Conservation (phyloP, 2,329 filamentous ascomycete genomes). For the Triangularia setosa region DNA sequence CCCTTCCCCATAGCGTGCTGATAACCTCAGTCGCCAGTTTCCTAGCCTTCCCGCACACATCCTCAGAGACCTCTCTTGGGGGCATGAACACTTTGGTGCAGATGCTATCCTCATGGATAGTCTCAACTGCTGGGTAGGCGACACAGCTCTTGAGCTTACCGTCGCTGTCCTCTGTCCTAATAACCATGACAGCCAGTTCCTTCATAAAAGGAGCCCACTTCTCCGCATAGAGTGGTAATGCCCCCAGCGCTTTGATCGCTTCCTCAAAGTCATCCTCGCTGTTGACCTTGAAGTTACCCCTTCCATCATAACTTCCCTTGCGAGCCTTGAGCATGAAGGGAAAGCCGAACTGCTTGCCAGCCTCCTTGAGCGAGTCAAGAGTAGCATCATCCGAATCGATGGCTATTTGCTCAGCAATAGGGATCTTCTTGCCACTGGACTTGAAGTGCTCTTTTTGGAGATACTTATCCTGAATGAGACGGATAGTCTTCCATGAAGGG, state of each 20-base stretch:
- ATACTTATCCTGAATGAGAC: slow-evolving; percentile 91
- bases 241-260: slow-evolving; percentile 67
- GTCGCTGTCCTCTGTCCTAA: slow-evolving; percentile 72
- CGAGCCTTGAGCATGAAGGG: slow-evolving; percentile 91
- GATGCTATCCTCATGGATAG: slow-evolving; percentile 90
- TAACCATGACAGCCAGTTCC: slow-evolving; percentile 91
- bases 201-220: slow-evolving; percentile 81
- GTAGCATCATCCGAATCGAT: slow-evolving; percentile 55
- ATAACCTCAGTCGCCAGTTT: slow-evolving; percentile 76
- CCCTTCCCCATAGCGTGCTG: slow-evolving; percentile 75
- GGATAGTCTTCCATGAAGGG: slow-evolving; percentile 80
- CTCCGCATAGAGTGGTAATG: slow-evolving; percentile 77
- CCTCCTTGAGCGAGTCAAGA: slow-evolving; percentile 57
- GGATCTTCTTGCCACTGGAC: slow-evolving; percentile 54
- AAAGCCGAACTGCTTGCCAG: slow-evolving; percentile 65
- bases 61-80: slow-evolving; percentile 63
- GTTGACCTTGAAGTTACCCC: slow-evolving; percentile 57
- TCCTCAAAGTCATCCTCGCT: slow-evolving; percentile 47
- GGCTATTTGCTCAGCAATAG: slow-evolving; percentile 67
- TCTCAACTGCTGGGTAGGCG: slow-evolving; percentile 88
- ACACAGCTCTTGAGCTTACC: slow-evolving; percentile 50
- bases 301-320: slow-evolving; percentile 89
- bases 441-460: slow-evolving; percentile 78
- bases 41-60: slow-evolving; percentile 63
- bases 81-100: slow-evolving; percentile 91